These are phyloP conservation scores for Pythium utonaiense DNA, from an alignment of 352 stramenopile genomes.

Conservation along the genomic window DNA sequence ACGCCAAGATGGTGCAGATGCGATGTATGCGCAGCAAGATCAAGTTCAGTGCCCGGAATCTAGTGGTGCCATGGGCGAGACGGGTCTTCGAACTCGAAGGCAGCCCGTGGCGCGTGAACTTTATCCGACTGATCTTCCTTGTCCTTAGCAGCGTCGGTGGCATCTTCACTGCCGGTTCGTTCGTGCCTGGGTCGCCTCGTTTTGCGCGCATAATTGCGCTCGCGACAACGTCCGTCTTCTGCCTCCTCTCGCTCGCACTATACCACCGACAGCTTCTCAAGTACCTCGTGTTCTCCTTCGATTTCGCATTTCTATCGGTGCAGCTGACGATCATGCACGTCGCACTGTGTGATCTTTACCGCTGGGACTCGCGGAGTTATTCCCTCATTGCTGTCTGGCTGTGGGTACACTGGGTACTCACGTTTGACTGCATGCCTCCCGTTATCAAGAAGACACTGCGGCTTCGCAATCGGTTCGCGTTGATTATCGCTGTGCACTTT, in stretches of 20 bases:
- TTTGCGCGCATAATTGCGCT: slow-evolving; percentile 1
- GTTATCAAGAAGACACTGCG: slow-evolving; percentile 11
- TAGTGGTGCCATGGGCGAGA: neutral
- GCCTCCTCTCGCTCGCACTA: slow-evolving; percentile 1
- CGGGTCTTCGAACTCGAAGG: neutral
- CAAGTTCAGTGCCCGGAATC: slow-evolving; percentile 14
- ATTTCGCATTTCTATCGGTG: slow-evolving; percentile 35
- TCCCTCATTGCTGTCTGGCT: slow-evolving; percentile 24
- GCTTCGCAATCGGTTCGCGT: slow-evolving; percentile 11
- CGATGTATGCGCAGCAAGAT: slow-evolving; percentile 19
- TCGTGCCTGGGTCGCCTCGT: neutral
- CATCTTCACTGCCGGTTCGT: slow-evolving; percentile 8
- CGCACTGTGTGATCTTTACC: slow-evolving; percentile 29
- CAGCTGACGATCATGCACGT: slow-evolving; percentile 30
- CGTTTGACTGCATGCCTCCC: slow-evolving; percentile 24
- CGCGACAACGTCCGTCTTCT: slow-evolving; percentile 16
- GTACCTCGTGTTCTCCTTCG: slow-evolving; percentile 34
- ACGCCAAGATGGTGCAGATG: slow-evolving; percentile 25
- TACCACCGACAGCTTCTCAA: slow-evolving; percentile 29
- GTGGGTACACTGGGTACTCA: slow-evolving; percentile 32
- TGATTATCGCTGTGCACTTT: slow-evolving; percentile 10
- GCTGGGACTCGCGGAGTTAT: slow-evolving; percentile 23
- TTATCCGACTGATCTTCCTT: neutral
- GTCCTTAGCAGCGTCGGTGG: slow-evolving; percentile 10
- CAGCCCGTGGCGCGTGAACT: neutral